These are phyloP conservation scores for Fusarium sp. DNA, from an alignment of 2,329 filamentous ascomycete genomes.

Conservation along the genomic window DNA sequence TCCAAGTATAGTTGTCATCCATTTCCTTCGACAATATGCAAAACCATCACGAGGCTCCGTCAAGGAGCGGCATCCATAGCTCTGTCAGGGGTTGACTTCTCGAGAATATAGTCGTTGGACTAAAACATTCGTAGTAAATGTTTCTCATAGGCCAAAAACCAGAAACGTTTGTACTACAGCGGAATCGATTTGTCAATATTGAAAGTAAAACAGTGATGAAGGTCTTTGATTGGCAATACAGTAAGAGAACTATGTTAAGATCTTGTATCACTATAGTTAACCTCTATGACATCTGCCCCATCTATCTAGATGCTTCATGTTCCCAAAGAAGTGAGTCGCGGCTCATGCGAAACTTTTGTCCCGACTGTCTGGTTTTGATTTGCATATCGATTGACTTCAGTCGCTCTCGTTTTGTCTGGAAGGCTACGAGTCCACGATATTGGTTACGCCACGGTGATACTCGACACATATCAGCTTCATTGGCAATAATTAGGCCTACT, in stretches of 20 bases:
- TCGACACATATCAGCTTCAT: not conserved
- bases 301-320: not conserved
- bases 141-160: not conserved
- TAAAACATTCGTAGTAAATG: not conserved
- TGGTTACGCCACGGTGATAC: not conserved
- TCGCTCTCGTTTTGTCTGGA: not conserved
- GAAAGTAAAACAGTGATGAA: not conserved
- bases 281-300: not conserved
- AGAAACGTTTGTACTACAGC: not conserved
- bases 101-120: not conserved
- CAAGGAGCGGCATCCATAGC: not conserved
- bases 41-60: not conserved
- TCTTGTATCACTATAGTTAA: not conserved
- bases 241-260: not conserved
- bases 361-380: fast-evolving
- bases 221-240: not conserved
- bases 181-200: not conserved
- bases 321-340: not conserved
- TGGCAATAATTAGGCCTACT: not conserved
- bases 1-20: not conserved
- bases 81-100: not conserved
- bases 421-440: not conserved
- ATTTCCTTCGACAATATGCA: not conserved
- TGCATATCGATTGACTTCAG: not conserved
- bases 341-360: not conserved